Evolutionary conservation across 495 filamentous ascomycete species (phyloP), one percentile per base, ranked within the genome.

Genomic region (Penicillium goetzii): DNA sequence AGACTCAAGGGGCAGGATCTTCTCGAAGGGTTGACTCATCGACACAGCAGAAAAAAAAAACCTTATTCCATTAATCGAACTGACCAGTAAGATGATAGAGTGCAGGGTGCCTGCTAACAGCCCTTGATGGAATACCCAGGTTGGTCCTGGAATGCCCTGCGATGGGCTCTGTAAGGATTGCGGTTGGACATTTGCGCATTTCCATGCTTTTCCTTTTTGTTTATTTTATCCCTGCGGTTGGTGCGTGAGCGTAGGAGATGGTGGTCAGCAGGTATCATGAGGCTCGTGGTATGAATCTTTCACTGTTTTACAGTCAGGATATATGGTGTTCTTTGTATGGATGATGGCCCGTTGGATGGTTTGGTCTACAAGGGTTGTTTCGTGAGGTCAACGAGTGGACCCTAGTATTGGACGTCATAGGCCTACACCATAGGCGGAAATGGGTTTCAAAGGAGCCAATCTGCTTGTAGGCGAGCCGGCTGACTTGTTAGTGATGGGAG

Each of bases 21-120:
- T 61, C 64, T 65, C 41, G 60, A 68, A 70, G 62, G 61, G 49
- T 69, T 70, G 64, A 72, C 67, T 72, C 64, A 72, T 65, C 63
- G 47, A 51, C 12, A 23, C 3, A 8, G 34, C 12, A 36, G 34
- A 11, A 15, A 3, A 23, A 11, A 14, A 49, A 49, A 49, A 49
- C 11, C 21, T 49, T 49, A 10, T 26, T 47, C 9, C 8, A 23
- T n/a, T 5, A 47, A 49, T 49, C 15, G 47, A 30, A 17, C 47
- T 51, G 47, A 51, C 47, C 47, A 30, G 15, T 51, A 5, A 28
- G 25, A 51, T 17, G 15, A 7, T 28, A 30, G 25, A 7, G 47
- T 3, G 9, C 52, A 41, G 45, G 62, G 62, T 28, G 41, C 59
- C 47, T 58, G 21, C 51, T 21, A 59, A 61, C 28, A 34, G 19